Evolutionary conservation across 1,139 yeast species (phyloP).

Genomic region (Zygoascus hellenicus): DNA sequence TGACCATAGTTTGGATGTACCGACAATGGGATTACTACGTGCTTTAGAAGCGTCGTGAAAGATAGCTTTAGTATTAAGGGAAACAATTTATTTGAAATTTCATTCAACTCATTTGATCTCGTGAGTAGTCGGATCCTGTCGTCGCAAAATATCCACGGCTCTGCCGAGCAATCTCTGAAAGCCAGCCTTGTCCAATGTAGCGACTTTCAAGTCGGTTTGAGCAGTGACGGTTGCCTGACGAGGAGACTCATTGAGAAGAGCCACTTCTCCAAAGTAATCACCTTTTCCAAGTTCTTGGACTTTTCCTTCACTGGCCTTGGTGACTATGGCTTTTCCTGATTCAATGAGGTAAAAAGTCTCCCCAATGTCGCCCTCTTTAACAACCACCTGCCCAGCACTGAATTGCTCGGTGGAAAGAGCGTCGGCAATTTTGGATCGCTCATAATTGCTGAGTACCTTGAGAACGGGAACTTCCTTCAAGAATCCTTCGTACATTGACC

Average conservation of each 20-base stretch:
- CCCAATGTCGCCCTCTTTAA: slow-evolving; percentile 85
- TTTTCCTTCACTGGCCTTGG: slow-evolving; percentile 53
- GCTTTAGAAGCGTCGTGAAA: background rate
- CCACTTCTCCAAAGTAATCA: slow-evolving; percentile 95
- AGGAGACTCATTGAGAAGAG: slow-evolving; percentile 83
- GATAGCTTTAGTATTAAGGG: background rate
- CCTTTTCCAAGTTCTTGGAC: slow-evolving; percentile 66
- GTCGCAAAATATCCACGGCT: slow-evolving; percentile 73
- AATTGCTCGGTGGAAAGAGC: slow-evolving; percentile 78
- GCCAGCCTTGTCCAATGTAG: slow-evolving; percentile 85
- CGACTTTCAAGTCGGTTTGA: slow-evolving; percentile 69
- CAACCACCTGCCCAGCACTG: slow-evolving; percentile 67
- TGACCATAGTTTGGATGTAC: slow-evolving; percentile 45
- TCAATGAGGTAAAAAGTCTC: slow-evolving; percentile 89
- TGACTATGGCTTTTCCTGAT: slow-evolving; percentile 76
- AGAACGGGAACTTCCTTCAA: slow-evolving; percentile 82
- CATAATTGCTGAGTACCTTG: slow-evolving; percentile 64
- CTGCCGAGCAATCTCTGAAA: slow-evolving; percentile 93
- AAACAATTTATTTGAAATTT: background rate
- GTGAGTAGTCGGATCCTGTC: slow-evolving; percentile 67
- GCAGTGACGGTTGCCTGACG: slow-evolving; percentile 94
- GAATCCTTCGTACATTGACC: slow-evolving; percentile 85
- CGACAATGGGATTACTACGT: slow-evolving; percentile 38
- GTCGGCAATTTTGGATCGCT: slow-evolving; percentile 89
- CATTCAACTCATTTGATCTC: background rate